These are phyloP conservation scores for Pittosporum tobira DNA, from an alignment of 129 eudicot genomes.

Conservation along the genomic window DNA sequence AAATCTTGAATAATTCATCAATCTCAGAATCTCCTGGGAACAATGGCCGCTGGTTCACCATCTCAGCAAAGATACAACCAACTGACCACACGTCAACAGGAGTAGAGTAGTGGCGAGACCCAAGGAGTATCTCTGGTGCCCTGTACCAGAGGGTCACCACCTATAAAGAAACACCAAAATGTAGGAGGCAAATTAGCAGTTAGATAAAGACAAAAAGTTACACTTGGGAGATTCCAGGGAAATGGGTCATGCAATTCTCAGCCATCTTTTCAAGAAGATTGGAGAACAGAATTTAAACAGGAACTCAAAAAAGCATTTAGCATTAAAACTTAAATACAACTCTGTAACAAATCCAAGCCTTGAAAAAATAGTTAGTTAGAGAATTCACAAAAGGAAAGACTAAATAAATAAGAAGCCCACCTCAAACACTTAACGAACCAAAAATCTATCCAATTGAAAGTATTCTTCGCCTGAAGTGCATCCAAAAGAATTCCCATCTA, in stretches of 20 bases:
- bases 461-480: too few relatives aligned
- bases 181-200: neutral
- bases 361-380: too few relatives aligned
- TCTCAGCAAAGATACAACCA: conserved; percentile 98
- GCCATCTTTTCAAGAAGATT: neutral
- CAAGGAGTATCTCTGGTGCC: conserved; percentile 96
- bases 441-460: too few relatives aligned
- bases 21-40: conserved; percentile 98
- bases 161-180: conserved; percentile 27
- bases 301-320: too few relatives aligned
- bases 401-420: too few relatives aligned
- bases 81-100: conserved; percentile 99
- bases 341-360: too few relatives aligned
- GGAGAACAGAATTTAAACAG: neutral
- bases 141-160: conserved; percentile 97
- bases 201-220: neutral
- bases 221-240: neutral
- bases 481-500: too few relatives aligned
- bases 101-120: conserved; percentile 89
- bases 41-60: conserved; percentile 81
- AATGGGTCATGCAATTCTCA: neutral
- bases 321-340: too few relatives aligned
- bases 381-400: too few relatives aligned
- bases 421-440: too few relatives aligned
- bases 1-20: conserved; percentile 79